phyloP scores from a whole-genome alignment of 1,139 yeast genomes.

The Candida tropicalis region DNA sequence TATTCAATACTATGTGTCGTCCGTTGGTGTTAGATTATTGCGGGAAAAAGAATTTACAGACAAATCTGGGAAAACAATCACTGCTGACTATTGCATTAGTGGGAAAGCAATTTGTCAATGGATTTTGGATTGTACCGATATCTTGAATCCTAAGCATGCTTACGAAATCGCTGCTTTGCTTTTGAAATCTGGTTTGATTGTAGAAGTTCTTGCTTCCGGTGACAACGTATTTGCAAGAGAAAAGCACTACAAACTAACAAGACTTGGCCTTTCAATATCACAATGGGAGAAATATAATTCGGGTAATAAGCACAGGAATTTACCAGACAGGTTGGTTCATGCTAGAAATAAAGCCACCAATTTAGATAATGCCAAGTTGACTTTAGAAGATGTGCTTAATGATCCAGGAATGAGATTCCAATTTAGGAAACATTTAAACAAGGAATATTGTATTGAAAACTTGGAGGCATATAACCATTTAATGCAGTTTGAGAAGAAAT shows the following conservation, averaged over 20 bases:
- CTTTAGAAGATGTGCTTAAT: constrained; percentile 51
- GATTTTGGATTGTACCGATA: constrained; percentile 87
- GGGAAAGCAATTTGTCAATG: constrained; percentile 86
- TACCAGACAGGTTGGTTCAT: background rate
- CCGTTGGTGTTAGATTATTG: constrained; percentile 66
- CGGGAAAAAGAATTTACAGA: constrained; percentile 37
- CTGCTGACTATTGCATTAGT: constrained; percentile 53
- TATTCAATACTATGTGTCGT: constrained; percentile 73
- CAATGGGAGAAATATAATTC: constrained; percentile 13
- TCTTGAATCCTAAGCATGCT: constrained; percentile 62
- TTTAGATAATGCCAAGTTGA: constrained; percentile 5
- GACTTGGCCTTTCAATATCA: constrained; percentile 13
- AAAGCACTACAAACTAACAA: constrained; percentile 12
- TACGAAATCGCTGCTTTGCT: constrained; percentile 59
- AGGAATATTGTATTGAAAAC: constrained; percentile 74
- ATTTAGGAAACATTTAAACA: constrained; percentile 64
- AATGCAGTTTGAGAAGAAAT: constrained; percentile 36
- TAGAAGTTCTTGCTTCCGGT: constrained; percentile 9
- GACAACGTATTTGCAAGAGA: constrained; percentile 4
- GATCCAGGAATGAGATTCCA: constrained; percentile 82
- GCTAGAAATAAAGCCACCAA: background rate
- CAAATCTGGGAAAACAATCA: constrained; percentile 20
- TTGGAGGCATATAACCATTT: constrained; percentile 69
- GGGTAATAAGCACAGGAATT: background rate
- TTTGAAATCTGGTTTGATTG: constrained; percentile 51